Percentiles rank a stretch among this genome's conserved stretches.
phyloP scores from a whole-genome alignment of 2,329 filamentous ascomycete species.

The Claviceps sp. region DNA sequence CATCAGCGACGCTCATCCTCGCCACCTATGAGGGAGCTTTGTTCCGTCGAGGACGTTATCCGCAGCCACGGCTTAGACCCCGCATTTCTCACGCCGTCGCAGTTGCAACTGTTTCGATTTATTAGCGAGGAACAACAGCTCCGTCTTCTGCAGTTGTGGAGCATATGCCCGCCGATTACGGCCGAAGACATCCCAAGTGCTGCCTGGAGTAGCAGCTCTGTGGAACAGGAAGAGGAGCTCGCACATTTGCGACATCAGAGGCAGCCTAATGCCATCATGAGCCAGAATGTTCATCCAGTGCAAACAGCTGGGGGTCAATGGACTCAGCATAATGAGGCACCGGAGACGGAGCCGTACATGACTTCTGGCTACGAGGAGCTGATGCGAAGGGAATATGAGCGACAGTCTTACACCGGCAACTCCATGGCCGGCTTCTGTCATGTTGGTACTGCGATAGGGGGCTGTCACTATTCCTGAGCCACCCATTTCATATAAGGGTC shows the following conservation, averaged over 20 bases:
- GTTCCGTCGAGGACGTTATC: constrained; percentile 45
- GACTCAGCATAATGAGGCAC: constrained; percentile 22
- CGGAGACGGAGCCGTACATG: constrained; percentile 70
- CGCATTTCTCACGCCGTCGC: constrained; percentile 53
- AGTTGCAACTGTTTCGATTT: constrained; percentile 65
- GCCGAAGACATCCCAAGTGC: constrained; percentile 38
- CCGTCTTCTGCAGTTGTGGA: constrained; percentile 74
- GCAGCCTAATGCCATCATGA: constrained; percentile 31
- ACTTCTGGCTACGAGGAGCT: constrained; percentile 63
- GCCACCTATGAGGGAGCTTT: constrained; percentile 33
- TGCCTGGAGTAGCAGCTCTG: constrained; percentile 37
- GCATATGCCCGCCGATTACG: constrained; percentile 58
- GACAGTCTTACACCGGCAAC: constrained; percentile 17
- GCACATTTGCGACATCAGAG: constrained; percentile 46
- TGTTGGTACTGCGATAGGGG: constrained; percentile 27
- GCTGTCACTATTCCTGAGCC: constrained; percentile 36
- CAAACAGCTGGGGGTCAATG: constrained; percentile 43
- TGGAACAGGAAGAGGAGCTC: constrained; percentile 46
- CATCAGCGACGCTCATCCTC: constrained; percentile 34
- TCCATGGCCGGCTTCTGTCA: constrained; percentile 30
- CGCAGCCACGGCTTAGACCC: constrained; percentile 57
- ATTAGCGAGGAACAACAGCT: constrained; percentile 60
- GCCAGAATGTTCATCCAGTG: constrained; percentile 39
- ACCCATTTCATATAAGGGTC: constrained; percentile 54
- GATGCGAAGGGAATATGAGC: constrained; percentile 49